Base-by-base conservation (phyloP, 1,139 yeast species). In the Keqinozyma sinolaborantium region DNA sequence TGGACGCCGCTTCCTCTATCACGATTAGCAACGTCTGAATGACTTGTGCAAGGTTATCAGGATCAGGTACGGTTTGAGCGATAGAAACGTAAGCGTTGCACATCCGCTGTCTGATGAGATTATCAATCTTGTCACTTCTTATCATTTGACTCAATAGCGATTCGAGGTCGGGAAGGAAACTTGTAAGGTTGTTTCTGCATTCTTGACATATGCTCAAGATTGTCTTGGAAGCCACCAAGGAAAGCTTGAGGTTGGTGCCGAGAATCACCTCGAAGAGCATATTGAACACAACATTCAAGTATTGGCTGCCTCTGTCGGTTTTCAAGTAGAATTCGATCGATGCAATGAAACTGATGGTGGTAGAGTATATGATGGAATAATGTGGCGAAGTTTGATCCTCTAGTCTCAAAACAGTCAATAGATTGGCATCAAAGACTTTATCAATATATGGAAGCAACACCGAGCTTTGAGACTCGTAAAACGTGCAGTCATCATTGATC, bases 71-170 rank as follows among this genome's bases (percentile, higher is more conserved):
- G 10, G 77, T 66, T 43, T 77, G 80, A 16, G 79, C 66, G 28
- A 83, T 76, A 14, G 82, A 79, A 10, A 82, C 69, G 44, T 77
- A 73, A 0, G 88, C 70, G 42, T 76, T 71, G 24, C 76, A 66
- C 55, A 83, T 64, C 38, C 84, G 61, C 45, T 79, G 80, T 38
- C 87, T 61, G 1, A 81, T 73, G 30, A 77, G 59, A 25, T 68
- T 53, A 30, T 78, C 79, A 5, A 73, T 60, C 1, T 51, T 45
- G 0, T 58, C 45, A 32, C 70, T 68, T n/a, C 58, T 57, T 23
- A 82, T 50, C 72, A 81, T 70, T 32, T 73, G 73, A n/a, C 58
- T 48, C 12, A 81, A 58, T 5, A 82, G 62, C 3, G 53, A 48
- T 38, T 77, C 77, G 39, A 83, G 72, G 30, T 70, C 68, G 0